Percentiles rank a stretch among this genome's conserved stretches.
Evolutionary conservation across 352 stramenopile species (phyloP).

Genomic region (Phytophthora aleatoria): DNA sequence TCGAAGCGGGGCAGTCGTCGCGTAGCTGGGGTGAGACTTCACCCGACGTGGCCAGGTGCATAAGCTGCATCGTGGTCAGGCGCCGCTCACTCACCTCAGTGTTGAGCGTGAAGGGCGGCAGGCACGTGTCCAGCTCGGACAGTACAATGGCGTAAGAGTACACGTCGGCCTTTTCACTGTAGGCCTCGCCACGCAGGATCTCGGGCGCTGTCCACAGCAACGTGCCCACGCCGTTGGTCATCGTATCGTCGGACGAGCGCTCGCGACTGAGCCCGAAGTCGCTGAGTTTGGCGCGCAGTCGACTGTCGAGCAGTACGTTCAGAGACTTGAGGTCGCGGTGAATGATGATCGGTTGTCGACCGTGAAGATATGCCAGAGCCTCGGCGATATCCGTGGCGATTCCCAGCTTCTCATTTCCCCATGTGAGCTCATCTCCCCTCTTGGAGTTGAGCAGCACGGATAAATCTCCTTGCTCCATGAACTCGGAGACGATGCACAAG

Average conservation of each 20-base stretch:
- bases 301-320: slow-evolving; percentile 57
- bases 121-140: slow-evolving; percentile 63
- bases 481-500: slow-evolving; percentile 67
- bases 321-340: slow-evolving; percentile 74
- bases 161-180: slow-evolving; percentile 64
- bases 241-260: slow-evolving; percentile 62
- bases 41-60: slow-evolving; percentile 56
- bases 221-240: slow-evolving; percentile 67
- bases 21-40: slow-evolving; percentile 46
- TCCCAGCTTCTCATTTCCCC: slow-evolving; percentile 54
- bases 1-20: slow-evolving; percentile 35
- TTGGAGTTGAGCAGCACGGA: slow-evolving; percentile 52
- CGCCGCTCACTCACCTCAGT: slow-evolving; percentile 45
- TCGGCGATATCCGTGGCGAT: slow-evolving; percentile 67
- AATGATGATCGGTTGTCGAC: slow-evolving; percentile 54
- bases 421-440: slow-evolving; percentile 38
- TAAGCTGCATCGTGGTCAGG: slow-evolving; percentile 58
- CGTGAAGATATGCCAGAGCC: slow-evolving; percentile 71
- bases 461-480: slow-evolving; percentile 63
- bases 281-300: slow-evolving; percentile 58
- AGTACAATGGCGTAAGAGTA: slow-evolving; percentile 73
- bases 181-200: slow-evolving; percentile 56
- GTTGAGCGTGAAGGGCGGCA: slow-evolving; percentile 58
- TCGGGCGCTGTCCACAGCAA: slow-evolving; percentile 67
- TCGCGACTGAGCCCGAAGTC: slow-evolving; percentile 66